A percentile compares a stretch with the other conserved stretches of the same genome.
phyloP scores from a whole-genome alignment of 805 yeast species.

The Cyberlindnera bimundalis region DNA sequence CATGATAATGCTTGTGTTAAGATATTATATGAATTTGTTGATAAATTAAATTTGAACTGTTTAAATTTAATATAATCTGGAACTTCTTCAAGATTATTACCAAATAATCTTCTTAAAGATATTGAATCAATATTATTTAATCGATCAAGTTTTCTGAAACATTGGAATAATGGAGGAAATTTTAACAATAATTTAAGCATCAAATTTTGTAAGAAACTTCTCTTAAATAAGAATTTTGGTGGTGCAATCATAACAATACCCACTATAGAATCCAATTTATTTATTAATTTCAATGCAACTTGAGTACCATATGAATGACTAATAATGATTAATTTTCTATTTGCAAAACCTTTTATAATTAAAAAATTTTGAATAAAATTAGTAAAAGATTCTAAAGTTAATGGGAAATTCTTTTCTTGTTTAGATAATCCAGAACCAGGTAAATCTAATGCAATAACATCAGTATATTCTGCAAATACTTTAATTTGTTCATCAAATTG shows the following conservation, averaged over 20 bases:
- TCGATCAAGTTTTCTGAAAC: slow-evolving; percentile 26
- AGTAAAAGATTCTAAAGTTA: slow-evolving; percentile 19
- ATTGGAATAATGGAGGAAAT: slow-evolving; percentile 17
- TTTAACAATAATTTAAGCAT: slow-evolving; percentile 3
- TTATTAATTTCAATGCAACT: slow-evolving; percentile 41
- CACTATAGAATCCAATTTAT: slow-evolving; percentile 7
- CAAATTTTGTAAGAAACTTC: slow-evolving; percentile 3
- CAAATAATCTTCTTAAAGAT: slow-evolving; percentile 22
- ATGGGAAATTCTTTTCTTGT: slow-evolving; percentile 7
- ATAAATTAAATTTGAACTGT: slow-evolving; percentile 27
- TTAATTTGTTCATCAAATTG: slow-evolving; percentile 73
- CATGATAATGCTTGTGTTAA: slow-evolving; percentile 22
- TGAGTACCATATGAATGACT: slow-evolving; percentile 80
- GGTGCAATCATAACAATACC: slow-evolving; percentile 42
- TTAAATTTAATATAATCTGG: slow-evolving; percentile 23
- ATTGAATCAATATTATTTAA: slow-evolving; percentile 22
- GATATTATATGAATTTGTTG: slow-evolving; percentile 21
- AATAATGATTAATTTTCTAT: slow-evolving; percentile 38
- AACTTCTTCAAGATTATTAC: slow-evolving; percentile 4
- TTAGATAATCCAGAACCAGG: slow-evolving; percentile 75
- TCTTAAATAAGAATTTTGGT: slow-evolving; percentile 33
- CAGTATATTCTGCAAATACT: slow-evolving; percentile 52
- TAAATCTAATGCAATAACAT: slow-evolving; percentile 68
- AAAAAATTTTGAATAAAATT: slow-evolving; percentile 14
- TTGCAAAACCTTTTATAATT: slow-evolving; percentile 4